Conservation (phyloP, 371 early-diverging fungal species). For the Dichotomocladium elegans region DNA sequence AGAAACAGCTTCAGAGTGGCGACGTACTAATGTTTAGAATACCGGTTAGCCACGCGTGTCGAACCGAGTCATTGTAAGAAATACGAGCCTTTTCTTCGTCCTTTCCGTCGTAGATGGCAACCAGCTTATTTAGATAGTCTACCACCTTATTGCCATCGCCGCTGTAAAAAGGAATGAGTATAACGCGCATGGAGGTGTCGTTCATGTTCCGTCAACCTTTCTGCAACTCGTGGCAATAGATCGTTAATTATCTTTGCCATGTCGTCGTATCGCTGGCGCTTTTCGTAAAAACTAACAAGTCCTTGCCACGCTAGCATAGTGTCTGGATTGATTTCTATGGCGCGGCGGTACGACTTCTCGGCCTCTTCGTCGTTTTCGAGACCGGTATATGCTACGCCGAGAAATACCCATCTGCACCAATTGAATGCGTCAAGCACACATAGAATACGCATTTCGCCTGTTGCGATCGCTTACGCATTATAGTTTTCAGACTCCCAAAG, state of each 20-base stretch:
- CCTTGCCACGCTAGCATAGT: slow-evolving; percentile 81
- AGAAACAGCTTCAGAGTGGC: slow-evolving; percentile 49
- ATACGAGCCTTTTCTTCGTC: slow-evolving; percentile 27
- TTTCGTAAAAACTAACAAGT: slow-evolving; percentile 56
- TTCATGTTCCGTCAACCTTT: slow-evolving; percentile 21
- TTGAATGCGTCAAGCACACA: not conserved
- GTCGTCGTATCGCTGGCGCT: slow-evolving; percentile 37
- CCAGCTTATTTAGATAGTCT: slow-evolving; percentile 55
- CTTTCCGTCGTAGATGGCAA: slow-evolving; percentile 44
- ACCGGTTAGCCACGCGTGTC: not conserved
- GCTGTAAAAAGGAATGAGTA: slow-evolving; percentile 7
- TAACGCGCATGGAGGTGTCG: not conserved
- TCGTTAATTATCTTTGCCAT: slow-evolving; percentile 40
- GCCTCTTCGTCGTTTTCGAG: slow-evolving; percentile 61
- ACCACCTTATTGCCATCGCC: slow-evolving; percentile 57
- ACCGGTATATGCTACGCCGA: slow-evolving; percentile 75
- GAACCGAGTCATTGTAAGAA: slow-evolving; percentile 4
- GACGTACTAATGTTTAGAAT: slow-evolving; percentile 34
- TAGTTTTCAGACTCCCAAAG: slow-evolving; percentile 75
- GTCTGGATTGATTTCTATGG: slow-evolving; percentile 58
- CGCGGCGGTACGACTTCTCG: slow-evolving; percentile 64
- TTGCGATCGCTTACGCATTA: slow-evolving; percentile 57
- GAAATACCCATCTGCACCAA: slow-evolving; percentile 60
- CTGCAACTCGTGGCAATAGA: slow-evolving; percentile 26
- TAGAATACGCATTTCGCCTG: not conserved